Conservation (phyloP, 2,329 filamentous ascomycete genomes). For the Fusarium sp. region DNA sequence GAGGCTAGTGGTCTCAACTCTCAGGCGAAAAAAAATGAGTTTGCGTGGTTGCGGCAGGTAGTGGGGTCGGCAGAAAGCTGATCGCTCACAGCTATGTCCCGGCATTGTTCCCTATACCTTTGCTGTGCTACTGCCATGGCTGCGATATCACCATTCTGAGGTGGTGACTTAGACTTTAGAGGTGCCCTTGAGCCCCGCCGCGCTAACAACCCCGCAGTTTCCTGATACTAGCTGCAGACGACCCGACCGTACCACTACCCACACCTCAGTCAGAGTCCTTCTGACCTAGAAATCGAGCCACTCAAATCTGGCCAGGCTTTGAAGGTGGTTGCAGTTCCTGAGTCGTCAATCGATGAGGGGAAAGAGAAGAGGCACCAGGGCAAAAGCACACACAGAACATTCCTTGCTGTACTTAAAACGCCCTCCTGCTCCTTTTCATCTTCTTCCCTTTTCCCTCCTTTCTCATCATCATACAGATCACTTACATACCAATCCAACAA, state of each 20-base stretch:
- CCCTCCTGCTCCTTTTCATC: constrained; percentile 44
- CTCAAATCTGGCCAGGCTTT: constrained; percentile 32
- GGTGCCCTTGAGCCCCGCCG: constrained; percentile 28
- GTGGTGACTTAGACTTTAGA: constrained; percentile 28
- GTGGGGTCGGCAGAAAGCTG: constrained; percentile 36
- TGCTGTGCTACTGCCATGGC: background rate
- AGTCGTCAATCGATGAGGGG: constrained; percentile 44
- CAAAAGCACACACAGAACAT: constrained; percentile 37
- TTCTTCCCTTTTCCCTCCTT: constrained; percentile 44
- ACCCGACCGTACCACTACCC: constrained; percentile 33
- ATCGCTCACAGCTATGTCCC: constrained; percentile 32
- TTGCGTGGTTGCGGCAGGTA: constrained; percentile 25
- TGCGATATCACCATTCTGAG: background rate
- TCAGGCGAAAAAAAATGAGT: constrained; percentile 30
- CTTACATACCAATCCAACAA: constrained; percentile 41
- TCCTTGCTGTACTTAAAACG: constrained; percentile 46
- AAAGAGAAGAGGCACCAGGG: constrained; percentile 24
- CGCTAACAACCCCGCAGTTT: constrained; percentile 42
- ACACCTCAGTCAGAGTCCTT: constrained; percentile 40
- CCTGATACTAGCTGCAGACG: constrained; percentile 34
- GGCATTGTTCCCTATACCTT: constrained; percentile 30
- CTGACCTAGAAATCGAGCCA: constrained; percentile 41
- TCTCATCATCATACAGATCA: constrained; percentile 46
- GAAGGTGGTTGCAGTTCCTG: constrained; percentile 40
- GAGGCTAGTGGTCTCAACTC: constrained; percentile 18